Base-by-base conservation (phyloP, 78 protist genomes). In the Trichosphaerium sp. region DNA sequence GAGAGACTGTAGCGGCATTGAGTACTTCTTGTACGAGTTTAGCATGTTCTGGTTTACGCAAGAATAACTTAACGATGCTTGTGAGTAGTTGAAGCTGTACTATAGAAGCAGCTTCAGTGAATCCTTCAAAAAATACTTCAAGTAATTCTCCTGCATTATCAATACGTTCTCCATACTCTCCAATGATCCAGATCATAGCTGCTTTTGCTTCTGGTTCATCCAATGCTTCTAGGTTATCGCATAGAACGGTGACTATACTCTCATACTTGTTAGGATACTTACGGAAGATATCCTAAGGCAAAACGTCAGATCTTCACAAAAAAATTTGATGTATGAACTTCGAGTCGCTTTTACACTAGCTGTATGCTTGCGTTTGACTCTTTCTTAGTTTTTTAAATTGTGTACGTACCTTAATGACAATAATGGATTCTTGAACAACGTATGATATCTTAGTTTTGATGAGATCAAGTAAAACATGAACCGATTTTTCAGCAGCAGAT, bases 191-290 rank as follows among this genome's bases (percentile, higher is more conserved):
- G 25, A 92, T 68, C 91, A 94, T 84, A 26, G 94, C 35, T 1
- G 67, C 62, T 72, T 92, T 91, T 43, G 96, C 93, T 72, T 90
- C 94, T 21, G 94, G 89, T 69, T 94, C 94, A 78, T 94, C 98
- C 38, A 94, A 88, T 4, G 79, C 71, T 60, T 88, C 92, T 42
- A 94, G 85, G 62, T 90, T 88, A 65, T 87, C 93, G 83, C 94
- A 87, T 48, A 94, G 77, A 23, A 49, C 43, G 41, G 66, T 92
- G 44, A 94, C 90, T 78, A 92, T 69, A 18, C 56, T 15, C 78
- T 94, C 98, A 79, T 90, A 94, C 48, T 60, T 42, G 80, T 66
- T 52, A 35, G 90, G 89, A 69, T 88, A 91, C 74, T 76, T 81
- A 63, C 97, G 89, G 86, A 90, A 90, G 29, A 93, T 86, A 75